Conservation (phyloP, 805 yeast species). For the Starmerella floricola region DNA sequence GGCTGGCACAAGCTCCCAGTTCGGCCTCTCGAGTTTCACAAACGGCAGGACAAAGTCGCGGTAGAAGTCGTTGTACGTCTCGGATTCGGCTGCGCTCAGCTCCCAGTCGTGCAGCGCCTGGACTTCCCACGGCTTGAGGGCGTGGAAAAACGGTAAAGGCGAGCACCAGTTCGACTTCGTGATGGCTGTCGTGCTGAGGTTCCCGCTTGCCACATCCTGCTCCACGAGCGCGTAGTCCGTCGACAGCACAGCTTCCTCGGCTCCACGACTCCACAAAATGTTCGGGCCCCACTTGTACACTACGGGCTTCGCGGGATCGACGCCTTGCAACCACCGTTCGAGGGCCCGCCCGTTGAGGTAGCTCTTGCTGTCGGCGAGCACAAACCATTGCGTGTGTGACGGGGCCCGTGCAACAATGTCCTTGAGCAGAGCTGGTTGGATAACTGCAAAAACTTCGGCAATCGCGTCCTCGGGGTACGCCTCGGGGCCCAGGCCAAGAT, state of each 20-base stretch:
- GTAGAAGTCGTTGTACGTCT: conserved; percentile 24
- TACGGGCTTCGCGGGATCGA: conserved; percentile 19
- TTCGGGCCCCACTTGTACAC: not conserved
- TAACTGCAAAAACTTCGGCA: conserved; percentile 23
- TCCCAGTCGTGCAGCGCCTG: conserved; percentile 14
- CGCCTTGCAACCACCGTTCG: conserved; percentile 18
- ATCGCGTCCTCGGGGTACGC: conserved; percentile 4
- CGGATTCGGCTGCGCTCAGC: not conserved
- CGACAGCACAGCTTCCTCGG: not conserved
- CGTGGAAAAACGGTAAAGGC: conserved; percentile 5
- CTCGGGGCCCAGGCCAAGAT: conserved; percentile 19
- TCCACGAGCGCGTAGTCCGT: not conserved
- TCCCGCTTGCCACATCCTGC: conserved; percentile 3
- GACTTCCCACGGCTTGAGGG: conserved; percentile 12
- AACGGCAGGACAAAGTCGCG: conserved; percentile 26
- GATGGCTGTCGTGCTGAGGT: conserved; percentile 7
- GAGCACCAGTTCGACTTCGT: conserved; percentile 9
- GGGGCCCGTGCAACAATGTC: conserved; percentile 31
- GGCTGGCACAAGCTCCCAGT: conserved; percentile 21
- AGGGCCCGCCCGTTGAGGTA: conserved; percentile 26
- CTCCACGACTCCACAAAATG: not conserved
- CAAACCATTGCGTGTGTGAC: conserved; percentile 27
- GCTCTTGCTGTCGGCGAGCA: conserved; percentile 30
- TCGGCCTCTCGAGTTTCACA: conserved; percentile 12
- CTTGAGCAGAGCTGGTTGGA: conserved; percentile 26